Base-by-base conservation (phyloP, 371 early-diverging fungal genomes). In the Mucor racemosus region DNA sequence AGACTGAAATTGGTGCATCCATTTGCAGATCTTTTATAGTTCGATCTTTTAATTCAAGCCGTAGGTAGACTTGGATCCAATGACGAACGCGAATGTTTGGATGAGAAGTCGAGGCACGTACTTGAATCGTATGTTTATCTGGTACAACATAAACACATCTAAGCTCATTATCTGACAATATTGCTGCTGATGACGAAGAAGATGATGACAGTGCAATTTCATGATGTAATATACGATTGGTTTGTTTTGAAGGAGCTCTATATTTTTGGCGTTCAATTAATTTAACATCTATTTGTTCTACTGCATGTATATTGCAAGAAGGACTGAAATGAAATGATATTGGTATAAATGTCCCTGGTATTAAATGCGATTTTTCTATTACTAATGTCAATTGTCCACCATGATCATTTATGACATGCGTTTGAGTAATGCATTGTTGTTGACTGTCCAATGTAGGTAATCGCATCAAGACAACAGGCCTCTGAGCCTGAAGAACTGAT, bases 221-320 rank as follows among this genome's bases (percentile, higher is more conserved):
- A 42, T 77, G 76, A 54, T 77, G 76, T 9, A 77, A 60, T 40
- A 80, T 73, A 13, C 80, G 74, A 19, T 76, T 80, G 0, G 72
- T 72, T 11, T 74, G 74, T 60, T 74, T 73, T 1, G 73, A 65
- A 6, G 78, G 73, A 14, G 78, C 78, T 15, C 74, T 74, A 46
- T 77, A 76, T 19, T 76, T 80, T 58, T 77, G 78, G 5, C 80
- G 67, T 62, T 80, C 80, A 11, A 74, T 68, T 34, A 80, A 58
- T 55, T 76, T 77, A 4, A 77, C 76, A 9, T 53, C 57, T 7
- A 80, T n/a, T 33, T 72, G 60, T 19, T 79, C 67, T 35, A 79
- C 55, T 21, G 69, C 34, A 35, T 42, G 40, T 5, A 68, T 59
- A 9, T 19, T 5, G 21, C 60, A 64, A 6, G 41, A 10, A n/a